Evolutionary conservation across 1,284 basidiomycete species (phyloP).

Genomic region (Cutaneotrichosporon sp.): DNA sequence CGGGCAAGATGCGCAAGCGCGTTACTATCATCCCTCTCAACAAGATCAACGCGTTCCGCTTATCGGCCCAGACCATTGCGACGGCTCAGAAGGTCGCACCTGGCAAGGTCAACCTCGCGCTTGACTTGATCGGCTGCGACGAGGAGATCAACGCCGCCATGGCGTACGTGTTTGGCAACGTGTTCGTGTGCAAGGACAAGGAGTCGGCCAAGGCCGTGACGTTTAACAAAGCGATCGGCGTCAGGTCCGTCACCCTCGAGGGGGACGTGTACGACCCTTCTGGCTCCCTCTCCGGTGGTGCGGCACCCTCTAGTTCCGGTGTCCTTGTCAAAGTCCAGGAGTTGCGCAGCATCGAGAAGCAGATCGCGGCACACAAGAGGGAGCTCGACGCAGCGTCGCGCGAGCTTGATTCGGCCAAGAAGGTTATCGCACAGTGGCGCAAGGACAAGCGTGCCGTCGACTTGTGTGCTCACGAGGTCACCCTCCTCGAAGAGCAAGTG

Average conservation of each 20-base stretch:
- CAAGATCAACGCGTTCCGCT: constrained; percentile 75
- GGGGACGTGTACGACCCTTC: constrained; percentile 97
- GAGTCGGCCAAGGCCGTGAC: constrained; percentile 86
- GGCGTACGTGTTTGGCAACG: constrained; percentile 91
- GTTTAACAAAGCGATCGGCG: constrained; percentile 70
- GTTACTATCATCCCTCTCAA: constrained; percentile 93
- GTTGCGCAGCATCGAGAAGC: constrained; percentile 63
- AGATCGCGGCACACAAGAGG: constrained; percentile 60
- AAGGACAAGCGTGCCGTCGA: constrained; percentile 70
- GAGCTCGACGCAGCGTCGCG: constrained; percentile 62
- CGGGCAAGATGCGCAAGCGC: constrained; percentile 77
- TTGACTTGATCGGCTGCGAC: constrained; percentile 83
- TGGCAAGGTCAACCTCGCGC: constrained; percentile 79
- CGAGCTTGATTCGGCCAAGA: constrained; percentile 61
- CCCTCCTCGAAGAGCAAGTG: constrained; percentile 79
- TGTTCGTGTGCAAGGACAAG: constrained; percentile 86
- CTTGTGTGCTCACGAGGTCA: constrained; percentile 83
- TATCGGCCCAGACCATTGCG: constrained; percentile 70
- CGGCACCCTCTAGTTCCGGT: constrained; percentile 73
- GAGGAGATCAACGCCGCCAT: constrained; percentile 84
- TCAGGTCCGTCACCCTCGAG: constrained; percentile 86
- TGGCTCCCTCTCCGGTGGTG: constrained; percentile 89
- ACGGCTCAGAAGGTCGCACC: constrained; percentile 74
- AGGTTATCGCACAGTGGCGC: constrained; percentile 68
- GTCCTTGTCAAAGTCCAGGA: constrained; percentile 84